Evolutionary conservation across 2,329 filamentous ascomycete genomes (phyloP).

Genomic region (Trichoderma citrinoviride): DNA sequence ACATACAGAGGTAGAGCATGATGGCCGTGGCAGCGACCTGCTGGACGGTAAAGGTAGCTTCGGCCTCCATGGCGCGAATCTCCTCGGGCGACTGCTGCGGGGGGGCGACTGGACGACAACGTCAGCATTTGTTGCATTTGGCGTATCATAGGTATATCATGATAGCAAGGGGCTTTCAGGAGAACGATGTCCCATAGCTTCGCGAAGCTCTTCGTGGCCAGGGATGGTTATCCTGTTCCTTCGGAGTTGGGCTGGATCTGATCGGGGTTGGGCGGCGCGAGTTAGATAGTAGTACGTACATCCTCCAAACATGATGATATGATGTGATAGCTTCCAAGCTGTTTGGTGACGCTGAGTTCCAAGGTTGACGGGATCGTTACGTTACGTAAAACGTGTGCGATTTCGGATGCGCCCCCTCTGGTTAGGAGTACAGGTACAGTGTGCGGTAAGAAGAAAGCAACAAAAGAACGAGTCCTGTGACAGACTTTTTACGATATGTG

Average conservation of each 20-base stretch:
- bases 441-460: background rate
- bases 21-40: slow-evolving; percentile 63
- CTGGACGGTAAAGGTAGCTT: slow-evolving; percentile 66
- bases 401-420: slow-evolving; percentile 18
- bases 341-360: slow-evolving; percentile 12
- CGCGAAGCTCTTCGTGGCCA: too few relatives aligned
- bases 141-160: background rate
- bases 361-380: slow-evolving; percentile 22
- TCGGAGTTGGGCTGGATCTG: background rate
- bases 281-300: slow-evolving; percentile 48
- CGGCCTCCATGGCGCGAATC: slow-evolving; percentile 65
- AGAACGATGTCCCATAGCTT: background rate
- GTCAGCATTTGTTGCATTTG: slow-evolving; percentile 5
- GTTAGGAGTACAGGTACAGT: background rate
- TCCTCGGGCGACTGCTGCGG: slow-evolving; percentile 68
- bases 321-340: background rate
- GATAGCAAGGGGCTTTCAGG: background rate
- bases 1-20: slow-evolving; percentile 74
- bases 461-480: too few relatives aligned
- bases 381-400: slow-evolving; percentile 30
- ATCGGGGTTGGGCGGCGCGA: background rate
- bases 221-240: too few relatives aligned
- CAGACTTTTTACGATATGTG: too few relatives aligned
- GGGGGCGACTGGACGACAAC: slow-evolving; percentile 54
- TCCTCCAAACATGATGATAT: slow-evolving; percentile 33